These are phyloP conservation scores for Trichoderma asperellum DNA, from an alignment of 2,329 filamentous ascomycete species.

Conservation along the genomic window DNA sequence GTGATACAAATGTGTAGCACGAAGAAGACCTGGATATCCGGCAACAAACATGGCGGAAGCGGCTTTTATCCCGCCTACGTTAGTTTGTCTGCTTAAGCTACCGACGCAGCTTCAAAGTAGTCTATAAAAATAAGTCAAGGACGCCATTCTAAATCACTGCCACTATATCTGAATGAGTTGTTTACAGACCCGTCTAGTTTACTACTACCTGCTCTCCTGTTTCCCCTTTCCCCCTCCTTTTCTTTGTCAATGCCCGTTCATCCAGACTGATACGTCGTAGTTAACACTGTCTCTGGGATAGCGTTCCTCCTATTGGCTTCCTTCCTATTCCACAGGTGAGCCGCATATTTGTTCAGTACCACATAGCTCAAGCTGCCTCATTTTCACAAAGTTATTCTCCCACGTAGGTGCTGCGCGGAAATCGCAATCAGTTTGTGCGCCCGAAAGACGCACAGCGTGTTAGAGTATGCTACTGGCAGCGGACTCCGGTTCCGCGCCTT, in stretches of 20 bases:
- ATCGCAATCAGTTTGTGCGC: background rate
- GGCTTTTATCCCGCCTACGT: background rate
- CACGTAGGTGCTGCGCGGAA: background rate
- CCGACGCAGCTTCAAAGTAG: no score
- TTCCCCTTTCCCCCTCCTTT: background rate
- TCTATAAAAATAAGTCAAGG: background rate
- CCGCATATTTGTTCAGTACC: background rate
- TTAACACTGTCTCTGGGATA: background rate
- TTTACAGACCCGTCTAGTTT: background rate
- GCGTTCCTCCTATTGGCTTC: background rate
- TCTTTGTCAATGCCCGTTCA: background rate
- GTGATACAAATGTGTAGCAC: slow-evolving; percentile 2
- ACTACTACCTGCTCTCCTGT: background rate
- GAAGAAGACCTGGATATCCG: background rate
- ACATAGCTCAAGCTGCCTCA: background rate
- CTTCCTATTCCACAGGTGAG: background rate
- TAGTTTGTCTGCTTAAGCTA: slow-evolving; percentile 16
- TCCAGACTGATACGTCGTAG: background rate
- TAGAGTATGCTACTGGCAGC: background rate
- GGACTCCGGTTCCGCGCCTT: background rate
- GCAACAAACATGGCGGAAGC: slow-evolving; percentile 17
- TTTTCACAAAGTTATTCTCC: background rate
- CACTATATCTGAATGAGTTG: background rate
- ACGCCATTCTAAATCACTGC: background rate
- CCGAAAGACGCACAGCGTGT: background rate